These are phyloP conservation scores for Nakaseomyces kungkrabaensis DNA, from an alignment of 1,139 yeast genomes.

Conservation along the genomic window DNA sequence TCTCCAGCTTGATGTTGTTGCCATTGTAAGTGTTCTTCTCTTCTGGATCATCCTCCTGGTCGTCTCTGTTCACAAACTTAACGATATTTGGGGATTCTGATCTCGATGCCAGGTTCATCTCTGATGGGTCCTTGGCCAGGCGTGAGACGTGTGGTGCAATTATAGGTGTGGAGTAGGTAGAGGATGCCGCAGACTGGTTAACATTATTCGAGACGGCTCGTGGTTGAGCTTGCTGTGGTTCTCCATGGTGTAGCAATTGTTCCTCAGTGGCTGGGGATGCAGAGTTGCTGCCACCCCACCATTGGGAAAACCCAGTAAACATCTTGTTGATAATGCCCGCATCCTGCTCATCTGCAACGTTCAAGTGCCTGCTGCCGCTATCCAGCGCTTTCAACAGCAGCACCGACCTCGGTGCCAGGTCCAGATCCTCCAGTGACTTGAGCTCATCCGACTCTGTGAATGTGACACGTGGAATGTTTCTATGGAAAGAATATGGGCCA, in stretches of 20 bases:
- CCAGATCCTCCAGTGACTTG: slow-evolving; percentile 37
- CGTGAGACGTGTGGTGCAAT: not conserved
- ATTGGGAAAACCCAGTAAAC: slow-evolving; percentile 26
- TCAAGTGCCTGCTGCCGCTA: slow-evolving; percentile 1
- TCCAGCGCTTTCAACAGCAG: slow-evolving; percentile 30
- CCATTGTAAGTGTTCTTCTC: slow-evolving; percentile 40
- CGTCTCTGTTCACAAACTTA: slow-evolving; percentile 19
- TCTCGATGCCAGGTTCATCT: slow-evolving; percentile 15
- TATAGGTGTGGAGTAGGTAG: slow-evolving; percentile 22
- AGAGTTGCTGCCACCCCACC: slow-evolving; percentile 20
- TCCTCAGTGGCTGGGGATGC: not conserved
- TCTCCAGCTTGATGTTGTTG: slow-evolving; percentile 37
- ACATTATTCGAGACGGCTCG: not conserved
- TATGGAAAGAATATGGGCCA: slow-evolving; percentile 39
- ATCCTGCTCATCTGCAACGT: slow-evolving; percentile 18
- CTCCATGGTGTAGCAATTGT: not conserved
- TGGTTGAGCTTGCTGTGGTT: too few species aligned
- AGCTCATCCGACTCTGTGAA: slow-evolving; percentile 47
- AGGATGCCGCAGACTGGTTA: slow-evolving; percentile 17
- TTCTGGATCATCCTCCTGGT: slow-evolving; percentile 21
- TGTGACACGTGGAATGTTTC: slow-evolving; percentile 37
- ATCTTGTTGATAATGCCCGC: slow-evolving; percentile 29
- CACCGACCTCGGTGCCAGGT: slow-evolving; percentile 56
- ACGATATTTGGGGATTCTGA: slow-evolving; percentile 25
- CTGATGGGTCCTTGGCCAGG: slow-evolving; percentile 15